Base-by-base conservation (phyloP, 169 alveolate species). In the Plasmodium vinckei region DNA sequence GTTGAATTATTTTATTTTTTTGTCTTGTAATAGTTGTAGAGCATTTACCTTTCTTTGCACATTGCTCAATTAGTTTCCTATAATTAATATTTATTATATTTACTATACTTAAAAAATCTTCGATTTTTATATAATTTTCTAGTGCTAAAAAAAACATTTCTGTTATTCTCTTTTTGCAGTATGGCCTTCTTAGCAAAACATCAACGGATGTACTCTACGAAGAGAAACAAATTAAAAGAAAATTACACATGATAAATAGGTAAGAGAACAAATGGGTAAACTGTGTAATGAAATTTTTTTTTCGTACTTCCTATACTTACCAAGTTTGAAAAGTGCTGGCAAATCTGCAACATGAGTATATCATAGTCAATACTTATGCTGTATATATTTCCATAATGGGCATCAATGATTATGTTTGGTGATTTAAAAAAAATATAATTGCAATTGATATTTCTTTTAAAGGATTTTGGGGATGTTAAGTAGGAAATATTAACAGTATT, bases 251-350 rank as follows among this genome's bases (percentile, higher is more conserved):
- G 44, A 15, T n/a, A 13, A 0, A 15, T 0, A 1, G 19, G 25
- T 54, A 0, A 9, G 1, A 23, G 1, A 39, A 23, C 5, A 13
- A 25, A 27, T 27, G 1, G 39, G 1, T 19, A 2, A 13, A 53
- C 39, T 0, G 44, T 0, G 4, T 44, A 57, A 57, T 1, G 25
- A 44, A 1, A 10, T 19, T 17, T 56, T 49, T 49, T n/a, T 10
- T 59, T 10, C 6, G 15, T 21, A 46, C 7, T 3, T 0, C 5
- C 5, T 21, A 21, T 2, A 47, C 56, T 39, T n/a, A 79, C 89
- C 89, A 79, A 19, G n/a, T 67, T 79, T 6, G 89, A 68, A 39
- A 79, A 79, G 39, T 79, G 71, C 61, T 79, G 89, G n/a, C 89
- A 79, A n/a, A 79, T 79, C 47, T 79, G 89, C 0, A 79, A 49